Conservation (phyloP, 345 rosid genomes). For the Bruguiera gymnorhiza region DNA sequence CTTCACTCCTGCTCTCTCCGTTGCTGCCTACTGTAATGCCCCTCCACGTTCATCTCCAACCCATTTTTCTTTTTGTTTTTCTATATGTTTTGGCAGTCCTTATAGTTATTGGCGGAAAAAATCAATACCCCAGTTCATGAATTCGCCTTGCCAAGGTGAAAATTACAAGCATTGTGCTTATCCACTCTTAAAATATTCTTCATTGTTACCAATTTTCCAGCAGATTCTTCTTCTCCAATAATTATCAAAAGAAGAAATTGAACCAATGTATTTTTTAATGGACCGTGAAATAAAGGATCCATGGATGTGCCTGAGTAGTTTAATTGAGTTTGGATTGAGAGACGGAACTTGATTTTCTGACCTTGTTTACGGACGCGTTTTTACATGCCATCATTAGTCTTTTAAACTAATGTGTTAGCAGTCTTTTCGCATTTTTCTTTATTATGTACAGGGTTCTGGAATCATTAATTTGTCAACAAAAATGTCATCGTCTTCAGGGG, state of each 20-base stretch:
- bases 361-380: not conserved
- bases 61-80: slow-evolving; percentile 11
- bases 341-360: not conserved
- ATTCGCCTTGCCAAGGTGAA: slow-evolving; percentile 14
- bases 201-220: not conserved
- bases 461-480: slow-evolving; percentile 3
- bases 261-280: not conserved
- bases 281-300: not conserved
- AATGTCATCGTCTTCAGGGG: slow-evolving; percentile 61
- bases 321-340: not conserved
- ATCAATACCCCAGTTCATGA: slow-evolving; percentile 9
- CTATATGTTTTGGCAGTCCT: slow-evolving; percentile 19
- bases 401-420: not conserved
- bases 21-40: slow-evolving; percentile 27
- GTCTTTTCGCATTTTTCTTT: not conserved
- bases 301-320: not conserved
- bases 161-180: not conserved
- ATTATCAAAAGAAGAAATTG: not conserved
- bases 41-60: no score
- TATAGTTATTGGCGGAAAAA: not conserved
- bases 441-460: not conserved
- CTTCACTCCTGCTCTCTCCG: not conserved
- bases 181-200: slow-evolving; percentile 14
- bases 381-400: not conserved
- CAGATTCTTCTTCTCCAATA: not conserved